These are phyloP conservation scores for Tetrahymena malaccensis DNA, from an alignment of 73 alveolate species.

Conservation along the genomic window DNA sequence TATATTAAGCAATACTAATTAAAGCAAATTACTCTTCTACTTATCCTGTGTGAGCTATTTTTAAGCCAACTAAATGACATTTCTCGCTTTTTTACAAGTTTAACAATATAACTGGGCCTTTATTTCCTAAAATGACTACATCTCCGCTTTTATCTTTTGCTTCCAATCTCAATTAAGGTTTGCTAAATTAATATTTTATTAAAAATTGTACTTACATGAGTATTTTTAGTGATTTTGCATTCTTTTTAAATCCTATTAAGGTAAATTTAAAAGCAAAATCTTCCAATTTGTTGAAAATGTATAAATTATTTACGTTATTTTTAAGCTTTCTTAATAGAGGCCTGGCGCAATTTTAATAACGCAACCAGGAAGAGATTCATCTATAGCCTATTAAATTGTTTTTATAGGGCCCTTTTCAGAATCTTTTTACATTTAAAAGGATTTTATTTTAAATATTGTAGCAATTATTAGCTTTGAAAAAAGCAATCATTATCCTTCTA, in stretches of 20 bases:
- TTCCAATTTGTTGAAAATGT: not conserved
- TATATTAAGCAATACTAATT: not conserved
- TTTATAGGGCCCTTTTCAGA: constrained; percentile 46
- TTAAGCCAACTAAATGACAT: constrained; percentile 18
- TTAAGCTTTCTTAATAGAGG: not conserved
- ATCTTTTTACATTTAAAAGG: not conserved
- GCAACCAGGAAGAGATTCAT: constrained; percentile 55
- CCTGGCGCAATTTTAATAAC: constrained; percentile 50
- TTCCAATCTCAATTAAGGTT: constrained; percentile 24
- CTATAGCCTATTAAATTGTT: constrained; percentile 53
- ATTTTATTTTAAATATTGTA: not conserved
- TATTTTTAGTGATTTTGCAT: not conserved
- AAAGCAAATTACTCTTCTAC: not conserved
- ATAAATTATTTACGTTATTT: not conserved
- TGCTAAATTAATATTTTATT: constrained; percentile 5
- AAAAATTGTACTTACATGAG: not conserved
- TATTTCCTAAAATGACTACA: constrained; percentile 6
- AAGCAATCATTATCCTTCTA: not conserved
- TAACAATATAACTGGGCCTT: constrained; percentile 3
- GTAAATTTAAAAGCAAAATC: not conserved
- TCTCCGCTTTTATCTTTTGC: constrained; percentile 29
- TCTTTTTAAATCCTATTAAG: not conserved
- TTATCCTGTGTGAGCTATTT: constrained; percentile 31
- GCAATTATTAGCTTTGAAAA: no score
- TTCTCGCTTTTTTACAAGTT: constrained; percentile 17